phyloP scores from a whole-genome alignment of 2,329 filamentous ascomycete genomes.

The Albophoma yamanashiensis region DNA sequence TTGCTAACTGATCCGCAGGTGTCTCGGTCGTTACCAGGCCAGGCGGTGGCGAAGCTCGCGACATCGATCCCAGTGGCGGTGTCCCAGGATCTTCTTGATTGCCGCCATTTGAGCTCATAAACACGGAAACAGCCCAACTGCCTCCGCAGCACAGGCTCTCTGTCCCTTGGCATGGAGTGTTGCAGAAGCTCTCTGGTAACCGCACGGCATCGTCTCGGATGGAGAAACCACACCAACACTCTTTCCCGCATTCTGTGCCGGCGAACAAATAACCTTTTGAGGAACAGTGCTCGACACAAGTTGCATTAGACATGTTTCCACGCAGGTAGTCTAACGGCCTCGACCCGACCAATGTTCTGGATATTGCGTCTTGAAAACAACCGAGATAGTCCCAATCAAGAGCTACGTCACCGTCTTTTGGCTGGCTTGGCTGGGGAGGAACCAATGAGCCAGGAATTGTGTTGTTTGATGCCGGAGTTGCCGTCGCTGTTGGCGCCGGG shows the following conservation, averaged over 20 bases:
- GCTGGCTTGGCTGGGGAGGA: background rate
- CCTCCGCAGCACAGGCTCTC: conserved; percentile 12
- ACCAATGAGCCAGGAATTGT: background rate
- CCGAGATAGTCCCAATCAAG: conserved; percentile 17
- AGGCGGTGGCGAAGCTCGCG: background rate
- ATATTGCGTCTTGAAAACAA: conserved; percentile 18
- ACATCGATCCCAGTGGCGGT: background rate
- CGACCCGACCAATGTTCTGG: conserved; percentile 10
- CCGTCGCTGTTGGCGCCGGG: background rate
- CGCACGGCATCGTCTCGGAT: conserved; percentile 12
- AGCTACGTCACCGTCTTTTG: background rate
- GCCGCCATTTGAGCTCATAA: conserved; percentile 1
- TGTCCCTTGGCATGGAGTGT: conserved; percentile 9
- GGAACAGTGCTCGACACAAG: conserved; percentile 36
- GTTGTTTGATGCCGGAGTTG: background rate
- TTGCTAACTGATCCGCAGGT: background rate
- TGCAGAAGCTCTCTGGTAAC: conserved; percentile 13
- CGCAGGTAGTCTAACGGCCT: conserved; percentile 14
- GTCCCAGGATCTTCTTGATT: background rate
- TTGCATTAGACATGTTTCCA: conserved; percentile 34
- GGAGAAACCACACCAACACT: conserved; percentile 39
- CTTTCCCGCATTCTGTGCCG: conserved; percentile 35
- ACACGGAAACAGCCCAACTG: conserved; percentile 14
- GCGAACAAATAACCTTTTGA: conserved; percentile 29
- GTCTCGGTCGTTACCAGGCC: background rate